Evolutionary conservation across 257 asterid genomes (phyloP).

Genomic region (Handroanthus guayacan): DNA sequence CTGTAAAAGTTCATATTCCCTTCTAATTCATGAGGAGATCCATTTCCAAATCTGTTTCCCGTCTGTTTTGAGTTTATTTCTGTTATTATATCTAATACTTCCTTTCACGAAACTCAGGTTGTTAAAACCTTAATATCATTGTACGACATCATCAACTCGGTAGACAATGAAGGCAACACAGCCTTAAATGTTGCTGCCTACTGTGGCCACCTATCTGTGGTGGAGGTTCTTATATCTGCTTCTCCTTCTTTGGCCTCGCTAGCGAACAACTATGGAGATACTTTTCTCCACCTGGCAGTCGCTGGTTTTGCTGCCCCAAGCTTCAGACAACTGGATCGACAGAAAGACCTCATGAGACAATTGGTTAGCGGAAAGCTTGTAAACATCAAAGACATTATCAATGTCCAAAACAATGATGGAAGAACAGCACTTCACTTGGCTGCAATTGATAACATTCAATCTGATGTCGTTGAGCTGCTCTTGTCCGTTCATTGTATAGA

Average conservation of each 20-base stretch:
- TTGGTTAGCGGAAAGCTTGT: constrained; percentile 43
- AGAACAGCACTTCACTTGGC: constrained; percentile 78
- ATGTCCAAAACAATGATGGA: constrained; percentile 57
- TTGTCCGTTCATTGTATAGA: constrained; percentile 52
- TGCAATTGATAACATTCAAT: constrained; percentile 51
- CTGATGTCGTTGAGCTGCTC: constrained; percentile 65
- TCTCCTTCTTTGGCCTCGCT: constrained; percentile 46
- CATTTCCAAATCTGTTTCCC: background rate
- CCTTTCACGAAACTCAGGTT: constrained; percentile 42
- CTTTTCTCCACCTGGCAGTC: constrained; percentile 66
- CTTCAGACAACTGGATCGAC: constrained; percentile 63
- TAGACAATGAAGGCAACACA: constrained; percentile 66
- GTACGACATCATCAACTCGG: constrained; percentile 42
- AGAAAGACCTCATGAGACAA: constrained; percentile 54
- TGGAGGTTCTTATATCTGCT: constrained; percentile 48
- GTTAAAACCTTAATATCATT: constrained; percentile 49
- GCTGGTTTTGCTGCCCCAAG: constrained; percentile 67
- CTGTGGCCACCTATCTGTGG: constrained; percentile 53
- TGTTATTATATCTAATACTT: background rate
- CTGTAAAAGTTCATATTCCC: background rate
- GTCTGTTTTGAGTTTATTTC: background rate
- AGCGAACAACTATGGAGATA: constrained; percentile 60
- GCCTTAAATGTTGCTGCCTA: constrained; percentile 66
- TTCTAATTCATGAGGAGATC: background rate
- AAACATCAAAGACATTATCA: constrained; percentile 52